Percentiles rank a stretch among this genome's conserved stretches.
phyloP scores from a whole-genome alignment of 148 eudicot species.

The Rhododendron williamsianum region DNA sequence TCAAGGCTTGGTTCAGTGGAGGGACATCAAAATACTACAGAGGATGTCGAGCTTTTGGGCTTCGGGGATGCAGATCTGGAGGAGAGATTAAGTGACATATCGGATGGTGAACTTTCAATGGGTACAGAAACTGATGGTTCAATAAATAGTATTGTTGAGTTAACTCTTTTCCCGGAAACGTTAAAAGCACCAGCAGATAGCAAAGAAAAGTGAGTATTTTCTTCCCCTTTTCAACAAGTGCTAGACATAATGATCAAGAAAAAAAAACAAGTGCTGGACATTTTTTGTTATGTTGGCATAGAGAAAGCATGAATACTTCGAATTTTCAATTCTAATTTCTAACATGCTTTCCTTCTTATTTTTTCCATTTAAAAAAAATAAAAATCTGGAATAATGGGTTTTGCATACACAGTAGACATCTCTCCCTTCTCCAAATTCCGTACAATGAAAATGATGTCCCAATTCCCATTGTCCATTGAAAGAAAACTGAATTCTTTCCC shows the following conservation, averaged over 20 bases:
- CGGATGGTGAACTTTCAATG: constrained; percentile 94
- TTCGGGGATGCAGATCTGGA: constrained; percentile 75
- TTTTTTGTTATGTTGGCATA: background rate
- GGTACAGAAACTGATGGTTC: constrained; percentile 98
- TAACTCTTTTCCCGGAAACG: constrained; percentile 84
- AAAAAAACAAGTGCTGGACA: background rate
- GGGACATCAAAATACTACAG: constrained; percentile 37
- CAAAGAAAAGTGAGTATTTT: constrained; percentile 39
- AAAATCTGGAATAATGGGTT: background rate
- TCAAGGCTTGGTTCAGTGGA: constrained; percentile 21
- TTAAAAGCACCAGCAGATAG: constrained; percentile 35
- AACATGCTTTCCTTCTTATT: background rate
- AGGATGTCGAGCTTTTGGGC: constrained; percentile 71
- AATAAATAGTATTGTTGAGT: constrained; percentile 68
- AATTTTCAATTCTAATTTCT: background rate
- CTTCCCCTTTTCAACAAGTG: background rate
- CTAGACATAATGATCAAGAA: too few species aligned
- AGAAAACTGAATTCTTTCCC: background rate
- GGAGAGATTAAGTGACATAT: constrained; percentile 93
- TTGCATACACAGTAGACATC: background rate
- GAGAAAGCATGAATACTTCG: background rate
- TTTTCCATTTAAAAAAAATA: background rate
- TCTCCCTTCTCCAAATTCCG: background rate
- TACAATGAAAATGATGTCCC: background rate
- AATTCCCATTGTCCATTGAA: background rate